These are phyloP conservation scores for Bipolaris bicolor DNA, from an alignment of 2,329 filamentous ascomycete genomes.

Conservation along the genomic window DNA sequence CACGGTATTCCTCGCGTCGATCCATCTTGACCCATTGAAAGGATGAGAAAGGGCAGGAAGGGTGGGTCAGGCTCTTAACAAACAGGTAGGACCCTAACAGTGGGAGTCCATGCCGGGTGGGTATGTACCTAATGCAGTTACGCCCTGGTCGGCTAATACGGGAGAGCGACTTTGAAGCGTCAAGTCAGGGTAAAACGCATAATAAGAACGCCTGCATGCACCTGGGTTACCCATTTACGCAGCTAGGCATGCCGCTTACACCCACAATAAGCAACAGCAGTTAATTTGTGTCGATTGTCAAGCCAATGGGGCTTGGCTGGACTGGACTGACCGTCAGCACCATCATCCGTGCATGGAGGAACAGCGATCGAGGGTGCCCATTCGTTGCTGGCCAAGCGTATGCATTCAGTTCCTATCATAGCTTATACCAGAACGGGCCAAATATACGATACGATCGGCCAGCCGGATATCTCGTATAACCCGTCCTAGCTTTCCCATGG, in stretches of 20 bases:
- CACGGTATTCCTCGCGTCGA: conserved; percentile 20
- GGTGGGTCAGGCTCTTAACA: conserved; percentile 18
- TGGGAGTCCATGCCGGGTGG: conserved; percentile 6
- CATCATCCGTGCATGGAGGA: background rate
- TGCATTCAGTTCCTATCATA: conserved; percentile 9
- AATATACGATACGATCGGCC: conserved; percentile 11
- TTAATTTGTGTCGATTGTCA: conserved; percentile 12
- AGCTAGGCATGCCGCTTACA: conserved; percentile 16
- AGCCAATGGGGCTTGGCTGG: conserved; percentile 18
- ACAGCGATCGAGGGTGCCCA: conserved; percentile 14
- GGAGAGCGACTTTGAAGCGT: conserved; percentile 10
- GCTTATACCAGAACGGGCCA: conserved; percentile 1
- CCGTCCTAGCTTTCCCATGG: conserved; percentile 1
- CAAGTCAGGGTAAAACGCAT: conserved; percentile 22
- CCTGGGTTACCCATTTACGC: conserved; percentile 14
- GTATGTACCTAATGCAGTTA: conserved; percentile 21
- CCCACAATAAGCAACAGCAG: conserved; percentile 22
- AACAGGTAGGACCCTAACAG: background rate
- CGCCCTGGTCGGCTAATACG: conserved; percentile 8
- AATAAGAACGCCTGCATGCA: conserved; percentile 11
- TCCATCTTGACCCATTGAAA: conserved; percentile 21
- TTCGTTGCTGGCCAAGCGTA: conserved; percentile 11
- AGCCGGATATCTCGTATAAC: conserved; percentile 12
- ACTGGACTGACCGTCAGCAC: conserved; percentile 17
- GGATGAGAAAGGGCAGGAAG: conserved; percentile 5